Percentiles rank a stretch among this genome's conserved stretches.
These are phyloP conservation scores for Mycena filopes DNA, from an alignment of 768 basidiomycete genomes.

Conservation along the genomic window DNA sequence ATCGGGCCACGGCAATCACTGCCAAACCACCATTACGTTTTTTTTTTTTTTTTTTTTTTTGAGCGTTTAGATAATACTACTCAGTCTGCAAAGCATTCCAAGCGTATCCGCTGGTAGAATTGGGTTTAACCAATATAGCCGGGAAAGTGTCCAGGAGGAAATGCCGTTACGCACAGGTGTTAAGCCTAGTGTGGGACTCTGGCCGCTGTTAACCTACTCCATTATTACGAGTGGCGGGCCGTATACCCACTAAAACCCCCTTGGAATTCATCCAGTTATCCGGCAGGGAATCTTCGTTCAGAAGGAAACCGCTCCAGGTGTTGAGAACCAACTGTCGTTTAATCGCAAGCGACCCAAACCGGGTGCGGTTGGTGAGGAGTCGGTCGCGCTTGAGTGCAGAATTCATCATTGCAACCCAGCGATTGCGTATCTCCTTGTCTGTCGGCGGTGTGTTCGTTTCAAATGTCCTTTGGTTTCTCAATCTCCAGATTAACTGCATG, in stretches of 20 bases:
- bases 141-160: no score
- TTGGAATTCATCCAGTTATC: no score
- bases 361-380: background rate
- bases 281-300: no score
- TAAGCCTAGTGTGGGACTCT: no score
- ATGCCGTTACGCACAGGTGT: no score
- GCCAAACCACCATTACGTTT: no score
- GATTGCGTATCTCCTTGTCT: background rate
- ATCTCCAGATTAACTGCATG: background rate
- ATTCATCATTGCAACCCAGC: background rate
- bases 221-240: background rate
- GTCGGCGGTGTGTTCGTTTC: background rate
- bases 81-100: constrained; percentile 2
- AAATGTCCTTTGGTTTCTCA: no score
- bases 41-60: no score
- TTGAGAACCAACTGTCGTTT: background rate
- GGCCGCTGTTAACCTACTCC: no score
- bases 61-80: background rate
- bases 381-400: background rate
- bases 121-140: background rate
- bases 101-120: background rate
- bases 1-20: no score
- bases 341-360: background rate
- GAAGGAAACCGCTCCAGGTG: background rate
- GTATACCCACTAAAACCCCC: background rate